Base-by-base conservation (phyloP, 805 yeast species). In the Myxozyma kluyveri region DNA sequence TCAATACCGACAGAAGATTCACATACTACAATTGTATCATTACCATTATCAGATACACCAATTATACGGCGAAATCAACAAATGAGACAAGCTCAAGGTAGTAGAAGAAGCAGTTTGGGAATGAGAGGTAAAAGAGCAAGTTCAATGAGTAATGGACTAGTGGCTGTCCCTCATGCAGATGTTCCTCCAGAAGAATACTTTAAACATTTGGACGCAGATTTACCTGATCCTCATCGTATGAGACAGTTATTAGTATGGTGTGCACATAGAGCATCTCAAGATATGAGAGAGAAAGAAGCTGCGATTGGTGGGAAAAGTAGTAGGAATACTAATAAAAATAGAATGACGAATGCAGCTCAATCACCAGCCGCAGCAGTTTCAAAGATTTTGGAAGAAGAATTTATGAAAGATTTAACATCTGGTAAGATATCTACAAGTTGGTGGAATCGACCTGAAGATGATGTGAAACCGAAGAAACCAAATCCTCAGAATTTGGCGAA, bases 161-260 rank as follows among this genome's bases (percentile, higher is more conserved):
- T 72, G 1, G 86, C 83, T 0, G 76, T 75, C 27, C 90, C 90
- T 1, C 90, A 85, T 64, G 72, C 75, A 0, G 82, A 80, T 42
- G 79, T 86, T 0, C 75, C 80, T 0, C 60, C 68, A 7, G 82
- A 81, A 47, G 61, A 59, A 19, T 80, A 80, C 61, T 80, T 77
- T 65, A 84, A 83, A 62, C 82, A 81, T 61, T 66, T 86, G 29
- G 86, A 84, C 57, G 65, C 72, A 3, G 75, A 77, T 32, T 60
- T 83, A 36, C 86, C 91, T 0, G 90, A 82, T 45, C 88, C 90
- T 1, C 84, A 82, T 60, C 74, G 81, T 56, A 81, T 86, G 84
- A 73, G 84, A 56, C 88, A 84, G 61, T 65, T 86, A 24, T 64
- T 86, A 42, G 71, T 79, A 2, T 85, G 91, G 93, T 80, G 86